Evolutionary conservation across 768 basidiomycete genomes (phyloP).

Genomic region (Filobasidium wieringae): DNA sequence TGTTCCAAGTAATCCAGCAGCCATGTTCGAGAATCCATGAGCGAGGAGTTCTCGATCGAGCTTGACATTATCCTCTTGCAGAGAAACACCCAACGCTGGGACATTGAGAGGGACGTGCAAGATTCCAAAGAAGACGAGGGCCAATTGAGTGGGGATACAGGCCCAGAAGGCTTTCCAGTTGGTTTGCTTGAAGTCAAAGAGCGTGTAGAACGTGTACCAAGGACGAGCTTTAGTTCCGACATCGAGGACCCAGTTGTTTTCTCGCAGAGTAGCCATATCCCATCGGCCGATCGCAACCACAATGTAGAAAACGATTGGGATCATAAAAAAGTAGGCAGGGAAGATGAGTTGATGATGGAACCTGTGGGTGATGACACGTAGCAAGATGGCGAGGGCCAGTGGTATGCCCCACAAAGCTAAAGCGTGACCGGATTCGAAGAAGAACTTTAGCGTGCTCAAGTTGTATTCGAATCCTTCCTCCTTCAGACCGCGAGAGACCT

Average conservation of each 20-base stretch:
- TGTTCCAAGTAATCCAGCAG: slow-evolving; percentile 66
- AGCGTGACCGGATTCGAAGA: slow-evolving; percentile 55
- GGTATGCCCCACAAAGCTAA: slow-evolving; percentile 71
- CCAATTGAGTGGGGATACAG: slow-evolving; percentile 87
- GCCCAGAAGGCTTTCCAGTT: slow-evolving; percentile 58
- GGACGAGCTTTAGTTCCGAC: slow-evolving; percentile 44
- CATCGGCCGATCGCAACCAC: slow-evolving; percentile 55
- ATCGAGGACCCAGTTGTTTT: slow-evolving; percentile 76
- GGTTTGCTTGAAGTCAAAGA: slow-evolving; percentile 56
- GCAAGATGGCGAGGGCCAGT: slow-evolving; percentile 57
- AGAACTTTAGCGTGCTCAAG: slow-evolving; percentile 52
- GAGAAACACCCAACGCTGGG: slow-evolving; percentile 80
- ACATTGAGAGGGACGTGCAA: slow-evolving; percentile 43
- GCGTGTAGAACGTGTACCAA: slow-evolving; percentile 81
- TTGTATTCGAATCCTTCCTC: slow-evolving; percentile 63
- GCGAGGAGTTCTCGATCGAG: slow-evolving; percentile 85
- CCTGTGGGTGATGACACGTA: slow-evolving; percentile 66
- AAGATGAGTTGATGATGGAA: slow-evolving; percentile 84
- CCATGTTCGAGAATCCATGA: slow-evolving; percentile 82
- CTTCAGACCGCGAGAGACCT: slow-evolving; percentile 66
- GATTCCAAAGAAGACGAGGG: slow-evolving; percentile 47
- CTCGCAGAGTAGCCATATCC: slow-evolving; percentile 51
- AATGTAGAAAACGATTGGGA: slow-evolving; percentile 74
- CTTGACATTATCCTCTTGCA: slow-evolving; percentile 70
- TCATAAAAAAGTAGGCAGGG: slow-evolving; percentile 49